Conservation (phyloP, 2,329 filamentous ascomycete genomes). For the Trichoderma arundinaceum region DNA sequence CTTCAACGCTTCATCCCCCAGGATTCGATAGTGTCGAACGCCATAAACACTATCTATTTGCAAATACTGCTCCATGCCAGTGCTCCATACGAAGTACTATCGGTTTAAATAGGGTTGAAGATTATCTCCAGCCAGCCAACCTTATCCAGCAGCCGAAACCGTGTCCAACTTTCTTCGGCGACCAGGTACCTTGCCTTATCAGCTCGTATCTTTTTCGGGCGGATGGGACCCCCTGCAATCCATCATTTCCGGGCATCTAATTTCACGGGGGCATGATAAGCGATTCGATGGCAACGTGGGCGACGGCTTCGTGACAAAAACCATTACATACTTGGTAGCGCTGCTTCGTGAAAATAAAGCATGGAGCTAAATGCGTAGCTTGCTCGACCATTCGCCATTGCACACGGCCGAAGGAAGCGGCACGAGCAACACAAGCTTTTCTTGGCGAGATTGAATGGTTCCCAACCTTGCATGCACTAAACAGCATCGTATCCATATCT, state of each 20-base stretch:
- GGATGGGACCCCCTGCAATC: slow-evolving; percentile 10
- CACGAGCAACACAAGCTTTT: slow-evolving; percentile 5
- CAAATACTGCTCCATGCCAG: too few species aligned
- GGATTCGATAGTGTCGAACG: too few species aligned
- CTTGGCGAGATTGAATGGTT: slow-evolving; percentile 2
- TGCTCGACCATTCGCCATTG: not conserved
- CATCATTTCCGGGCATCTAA: slow-evolving; percentile 16
- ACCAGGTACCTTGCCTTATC: not conserved
- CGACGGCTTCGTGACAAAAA: slow-evolving; percentile 2
- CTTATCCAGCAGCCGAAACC: slow-evolving; percentile 18
- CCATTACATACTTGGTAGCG: slow-evolving; percentile 1
- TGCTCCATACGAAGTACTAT: too few species aligned
- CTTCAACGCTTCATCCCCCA: too few species aligned
- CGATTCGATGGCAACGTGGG: not conserved
- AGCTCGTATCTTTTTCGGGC: slow-evolving; percentile 19
- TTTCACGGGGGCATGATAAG: slow-evolving; percentile 12
- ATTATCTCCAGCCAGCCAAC: slow-evolving; percentile 8
- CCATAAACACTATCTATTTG: too few species aligned
- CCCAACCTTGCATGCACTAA: not conserved
- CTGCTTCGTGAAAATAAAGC: not conserved
- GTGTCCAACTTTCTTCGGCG: not conserved
- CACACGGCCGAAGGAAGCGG: not conserved
- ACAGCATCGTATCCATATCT: not conserved
- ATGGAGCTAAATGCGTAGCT: not conserved
- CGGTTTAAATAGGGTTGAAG: not conserved